Evolutionary conservation across 768 basidiomycete genomes (phyloP).

Genomic region (Naganishia kalamii): DNA sequence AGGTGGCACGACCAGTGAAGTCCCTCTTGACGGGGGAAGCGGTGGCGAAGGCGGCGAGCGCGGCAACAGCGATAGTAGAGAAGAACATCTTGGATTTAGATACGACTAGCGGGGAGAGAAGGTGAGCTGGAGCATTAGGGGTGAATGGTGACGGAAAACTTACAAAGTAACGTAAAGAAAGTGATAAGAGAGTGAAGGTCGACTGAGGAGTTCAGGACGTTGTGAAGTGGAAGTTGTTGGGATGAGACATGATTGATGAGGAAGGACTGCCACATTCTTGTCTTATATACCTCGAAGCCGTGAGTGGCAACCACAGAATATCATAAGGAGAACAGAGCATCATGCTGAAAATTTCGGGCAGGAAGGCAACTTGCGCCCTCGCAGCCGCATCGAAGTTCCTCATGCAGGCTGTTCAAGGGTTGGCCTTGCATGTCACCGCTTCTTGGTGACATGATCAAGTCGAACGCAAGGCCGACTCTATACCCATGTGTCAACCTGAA

Average conservation of each 20-base stretch:
- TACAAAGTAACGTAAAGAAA: not conserved
- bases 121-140: not conserved
- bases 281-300: slow-evolving; percentile 3
- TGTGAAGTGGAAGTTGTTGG: not conserved
- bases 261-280: not conserved
- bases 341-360: too few species aligned
- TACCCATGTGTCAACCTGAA: too few species aligned
- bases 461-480: too few species aligned
- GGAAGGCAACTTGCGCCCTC: too few species aligned
- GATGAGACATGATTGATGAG: not conserved
- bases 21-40: slow-evolving; percentile 28
- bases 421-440: too few species aligned
- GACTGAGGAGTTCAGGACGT: not conserved
- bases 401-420: too few species aligned
- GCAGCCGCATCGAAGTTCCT: too few species aligned
- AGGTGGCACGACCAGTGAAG: slow-evolving; percentile 44
- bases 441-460: too few species aligned
- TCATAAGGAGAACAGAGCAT: too few species aligned
- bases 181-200: slow-evolving; percentile 10
- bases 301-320: not conserved
- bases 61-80: slow-evolving; percentile 27
- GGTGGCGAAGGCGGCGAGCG: slow-evolving; percentile 16
- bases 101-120: not conserved
- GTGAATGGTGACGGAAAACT: not conserved
- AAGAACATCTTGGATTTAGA: slow-evolving; percentile 17